phyloP scores from a whole-genome alignment of 2,329 filamentous ascomycete species.

The Lasiodiplodia sp. region DNA sequence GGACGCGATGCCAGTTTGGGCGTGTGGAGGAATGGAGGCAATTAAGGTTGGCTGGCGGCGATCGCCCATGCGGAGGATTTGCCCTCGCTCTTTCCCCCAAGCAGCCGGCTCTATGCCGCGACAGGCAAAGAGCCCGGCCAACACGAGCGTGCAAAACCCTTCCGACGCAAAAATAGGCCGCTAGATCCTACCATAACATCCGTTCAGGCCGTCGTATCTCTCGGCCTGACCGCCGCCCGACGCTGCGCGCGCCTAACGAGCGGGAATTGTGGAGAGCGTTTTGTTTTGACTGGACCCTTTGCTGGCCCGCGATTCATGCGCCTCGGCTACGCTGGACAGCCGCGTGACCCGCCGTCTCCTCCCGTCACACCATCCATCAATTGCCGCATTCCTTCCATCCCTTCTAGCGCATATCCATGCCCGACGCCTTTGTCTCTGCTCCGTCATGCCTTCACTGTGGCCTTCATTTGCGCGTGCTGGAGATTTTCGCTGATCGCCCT shows the following conservation, averaged over 20 bases:
- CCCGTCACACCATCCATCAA: neutral
- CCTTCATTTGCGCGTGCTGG: neutral
- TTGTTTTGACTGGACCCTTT: slow-evolving; percentile 17
- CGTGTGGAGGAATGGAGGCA: slow-evolving; percentile 27
- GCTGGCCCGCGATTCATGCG: slow-evolving; percentile 2
- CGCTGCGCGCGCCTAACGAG: neutral
- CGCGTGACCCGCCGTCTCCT: slow-evolving; percentile 9
- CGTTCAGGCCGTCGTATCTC: neutral
- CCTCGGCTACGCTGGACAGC: neutral
- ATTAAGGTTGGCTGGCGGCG: slow-evolving; percentile 19
- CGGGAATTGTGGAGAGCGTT: neutral
- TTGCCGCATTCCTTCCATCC: neutral
- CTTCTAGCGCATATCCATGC: neutral
- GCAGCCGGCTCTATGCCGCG: neutral
- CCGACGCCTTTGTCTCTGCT: neutral
- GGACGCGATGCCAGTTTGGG: slow-evolving; percentile 11
- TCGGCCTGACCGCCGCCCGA: neutral
- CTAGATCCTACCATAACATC: neutral
- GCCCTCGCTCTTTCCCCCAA: slow-evolving; percentile 8
- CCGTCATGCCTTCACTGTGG: neutral
- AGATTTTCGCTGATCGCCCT: neutral
- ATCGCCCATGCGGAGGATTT: slow-evolving; percentile 26
- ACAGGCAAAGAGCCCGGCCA: slow-evolving; percentile 21
- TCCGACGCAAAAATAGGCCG: slow-evolving; percentile 14
- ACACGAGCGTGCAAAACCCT: slow-evolving; percentile 6